Evolutionary conservation across 306 rosid species (phyloP).

Genomic region (Datisca glomerata): DNA sequence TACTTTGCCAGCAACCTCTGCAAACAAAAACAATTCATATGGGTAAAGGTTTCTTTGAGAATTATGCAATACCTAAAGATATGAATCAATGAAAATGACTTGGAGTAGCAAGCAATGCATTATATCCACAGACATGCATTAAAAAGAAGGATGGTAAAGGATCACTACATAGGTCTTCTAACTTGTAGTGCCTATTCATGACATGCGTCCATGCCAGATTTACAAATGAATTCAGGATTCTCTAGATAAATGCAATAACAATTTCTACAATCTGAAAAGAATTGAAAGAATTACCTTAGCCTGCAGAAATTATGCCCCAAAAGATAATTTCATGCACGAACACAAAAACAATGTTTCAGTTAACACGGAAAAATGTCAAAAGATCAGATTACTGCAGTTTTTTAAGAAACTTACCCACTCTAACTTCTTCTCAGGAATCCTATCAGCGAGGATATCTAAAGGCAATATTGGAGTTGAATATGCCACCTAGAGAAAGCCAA

Average conservation of each 20-base stretch:
- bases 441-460: constrained; percentile 84
- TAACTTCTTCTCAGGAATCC: constrained; percentile 81
- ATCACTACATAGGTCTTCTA: no score
- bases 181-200: no score
- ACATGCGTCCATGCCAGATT: no score
- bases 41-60: no score
- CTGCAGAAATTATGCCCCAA: constrained; percentile 35
- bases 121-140: no score
- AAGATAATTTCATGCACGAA: constrained; percentile 30
- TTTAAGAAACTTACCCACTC: constrained; percentile 49
- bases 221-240: no score
- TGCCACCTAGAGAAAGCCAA: constrained; percentile 42
- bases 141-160: no score
- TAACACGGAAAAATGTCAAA: constrained; percentile 9
- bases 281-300: constrained; percentile 47
- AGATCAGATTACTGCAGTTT: constrained; percentile 14
- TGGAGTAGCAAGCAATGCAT: no score
- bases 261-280: neutral
- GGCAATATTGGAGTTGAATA: constrained; percentile 78
- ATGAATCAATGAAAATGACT: no score
- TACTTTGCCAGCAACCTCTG: constrained; percentile 87
- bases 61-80: no score
- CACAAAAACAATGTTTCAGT: constrained; percentile 24
- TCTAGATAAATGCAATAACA: no score
- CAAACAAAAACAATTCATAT: no score